Base-by-base conservation (phyloP, 768 basidiomycete species). In the Naganishia randhawae region DNA sequence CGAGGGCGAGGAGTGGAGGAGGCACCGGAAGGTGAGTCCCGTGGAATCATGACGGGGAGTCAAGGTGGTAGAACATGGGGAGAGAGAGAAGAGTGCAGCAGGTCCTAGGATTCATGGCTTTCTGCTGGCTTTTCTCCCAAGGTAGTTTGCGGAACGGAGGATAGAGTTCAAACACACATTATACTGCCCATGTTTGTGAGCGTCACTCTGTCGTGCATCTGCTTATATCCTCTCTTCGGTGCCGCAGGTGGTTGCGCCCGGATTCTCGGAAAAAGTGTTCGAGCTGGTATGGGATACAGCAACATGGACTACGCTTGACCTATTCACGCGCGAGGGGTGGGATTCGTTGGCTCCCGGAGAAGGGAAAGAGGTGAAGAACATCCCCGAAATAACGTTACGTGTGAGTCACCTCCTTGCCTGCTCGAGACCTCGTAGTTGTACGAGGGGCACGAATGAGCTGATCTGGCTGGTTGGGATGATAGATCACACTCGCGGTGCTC, bases 1-100 rank as follows among this genome's bases (percentile, higher is more conserved):
- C 4, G 69, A 70, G 50, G 69, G 69, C 7, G 69, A 67, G 39
- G 69, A 70, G 32, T 70, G 69, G 69, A 66, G 69, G 37, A 54
- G 55, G 37, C 69, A 70, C 63, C 32, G 69, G 25, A 70, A 70
- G 69, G 69, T 64, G 39, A 19, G 63, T 54, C n/a, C n/a, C n/a
- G n/a, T n/a, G n/a, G n/a, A n/a, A n/a, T n/a, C n/a, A n/a, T n/a
- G n/a, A n/a, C n/a, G n/a, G n/a, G n/a, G n/a, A n/a, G n/a, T n/a
- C n/a, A n/a, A n/a, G n/a, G n/a, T n/a, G n/a, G n/a, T n/a, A n/a
- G n/a, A n/a, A n/a, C n/a, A n/a, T n/a, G n/a, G n/a, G n/a, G n/a
- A n/a, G n/a, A n/a, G n/a, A n/a, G n/a, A n/a, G n/a, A n/a, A n/a
- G n/a, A n/a, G n/a, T n/a, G n/a, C n/a, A n/a, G n/a, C n/a, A n/a